phyloP scores from a whole-genome alignment of 371 early-diverging fungal genomes.

The Smittium culicis region DNA sequence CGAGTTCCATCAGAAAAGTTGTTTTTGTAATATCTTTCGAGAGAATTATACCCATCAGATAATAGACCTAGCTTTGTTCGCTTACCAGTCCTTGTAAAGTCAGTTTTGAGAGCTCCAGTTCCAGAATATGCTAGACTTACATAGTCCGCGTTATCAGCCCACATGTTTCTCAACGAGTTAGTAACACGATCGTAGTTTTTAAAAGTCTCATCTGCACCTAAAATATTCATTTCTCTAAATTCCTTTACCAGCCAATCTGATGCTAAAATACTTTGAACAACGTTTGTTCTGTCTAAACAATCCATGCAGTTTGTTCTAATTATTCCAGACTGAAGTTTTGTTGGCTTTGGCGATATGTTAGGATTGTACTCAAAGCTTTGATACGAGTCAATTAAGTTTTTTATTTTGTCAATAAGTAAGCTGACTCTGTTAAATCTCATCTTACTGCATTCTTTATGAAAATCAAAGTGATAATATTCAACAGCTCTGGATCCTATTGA shows the following conservation, averaged over 20 bases:
- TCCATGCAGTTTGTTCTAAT: conserved; percentile 99
- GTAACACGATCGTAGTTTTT: conserved; percentile 37
- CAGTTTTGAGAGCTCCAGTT: conserved; percentile 95
- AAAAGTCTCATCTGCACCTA: conserved; percentile 42
- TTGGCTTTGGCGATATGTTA: conserved; percentile 14
- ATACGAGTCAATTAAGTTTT: conserved; percentile 47
- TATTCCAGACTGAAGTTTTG: conserved; percentile 55
- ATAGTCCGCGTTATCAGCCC: conserved; percentile 99
- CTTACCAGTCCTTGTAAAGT: conserved; percentile 86
- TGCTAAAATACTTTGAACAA: conserved; percentile 86
- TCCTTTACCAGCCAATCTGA: conserved; percentile 50
- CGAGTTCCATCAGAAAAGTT: conserved; percentile 85
- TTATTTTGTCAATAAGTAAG: conserved; percentile 52
- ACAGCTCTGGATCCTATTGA: conserved; percentile 15
- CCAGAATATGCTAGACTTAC: conserved; percentile 92
- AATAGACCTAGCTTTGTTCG: conserved; percentile 69
- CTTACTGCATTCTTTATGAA: conserved; percentile 85
- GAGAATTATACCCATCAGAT: conserved; percentile 68
- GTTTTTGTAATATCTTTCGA: conserved; percentile 76
- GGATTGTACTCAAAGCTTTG: conserved; percentile 34
- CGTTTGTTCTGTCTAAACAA: conserved; percentile 98
- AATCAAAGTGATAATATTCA: conserved; percentile 83
- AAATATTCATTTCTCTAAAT: conserved; percentile 44
- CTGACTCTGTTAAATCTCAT: conserved; percentile 79
- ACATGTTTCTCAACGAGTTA: conserved; percentile 42